phyloP scores from a whole-genome alignment of 1,284 basidiomycete species.

The Somion occarium region DNA sequence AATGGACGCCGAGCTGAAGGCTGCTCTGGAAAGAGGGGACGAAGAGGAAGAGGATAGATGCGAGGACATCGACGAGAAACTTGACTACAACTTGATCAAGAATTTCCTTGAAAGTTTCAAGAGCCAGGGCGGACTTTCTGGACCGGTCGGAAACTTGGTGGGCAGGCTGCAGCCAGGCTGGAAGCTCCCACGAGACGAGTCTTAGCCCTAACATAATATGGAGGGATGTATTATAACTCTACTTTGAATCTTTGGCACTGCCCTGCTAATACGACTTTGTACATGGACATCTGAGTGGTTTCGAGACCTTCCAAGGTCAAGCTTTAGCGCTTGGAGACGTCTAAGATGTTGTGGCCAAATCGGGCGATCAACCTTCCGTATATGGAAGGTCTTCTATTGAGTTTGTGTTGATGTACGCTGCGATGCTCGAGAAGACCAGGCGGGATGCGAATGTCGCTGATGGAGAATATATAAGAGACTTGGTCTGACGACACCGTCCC shows the following conservation, averaged over 20 bases:
- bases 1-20: slow-evolving; percentile 81
- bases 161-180: slow-evolving; percentile 76
- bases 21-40: slow-evolving; percentile 54
- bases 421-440: slow-evolving; percentile 2
- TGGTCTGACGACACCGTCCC: background rate
- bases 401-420: background rate
- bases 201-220: slow-evolving; percentile 5
- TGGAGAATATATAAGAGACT: slow-evolving; percentile 3
- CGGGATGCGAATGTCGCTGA: slow-evolving; percentile 4
- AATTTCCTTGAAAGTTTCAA: slow-evolving; percentile 95
- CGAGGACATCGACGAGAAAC: slow-evolving; percentile 43
- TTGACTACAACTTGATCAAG: slow-evolving; percentile 89
- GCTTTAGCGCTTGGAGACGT: background rate
- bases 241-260: too few relatives aligned
- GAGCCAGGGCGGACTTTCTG: slow-evolving; percentile 79
- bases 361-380: background rate
- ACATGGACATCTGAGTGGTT: too few relatives aligned
- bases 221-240: too few relatives aligned
- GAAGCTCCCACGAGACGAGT: slow-evolving; percentile 64
- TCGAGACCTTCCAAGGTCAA: background rate
- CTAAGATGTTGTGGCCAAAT: background rate
- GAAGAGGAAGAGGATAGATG: slow-evolving; percentile 50
- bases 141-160: slow-evolving; percentile 85
- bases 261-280: too few relatives aligned
- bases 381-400: slow-evolving; percentile 3